Evolutionary conservation across 139 green algal species (phyloP), one percentile per base, ranked within the genome.

Genomic region (Tetratostichococcus sp.): DNA sequence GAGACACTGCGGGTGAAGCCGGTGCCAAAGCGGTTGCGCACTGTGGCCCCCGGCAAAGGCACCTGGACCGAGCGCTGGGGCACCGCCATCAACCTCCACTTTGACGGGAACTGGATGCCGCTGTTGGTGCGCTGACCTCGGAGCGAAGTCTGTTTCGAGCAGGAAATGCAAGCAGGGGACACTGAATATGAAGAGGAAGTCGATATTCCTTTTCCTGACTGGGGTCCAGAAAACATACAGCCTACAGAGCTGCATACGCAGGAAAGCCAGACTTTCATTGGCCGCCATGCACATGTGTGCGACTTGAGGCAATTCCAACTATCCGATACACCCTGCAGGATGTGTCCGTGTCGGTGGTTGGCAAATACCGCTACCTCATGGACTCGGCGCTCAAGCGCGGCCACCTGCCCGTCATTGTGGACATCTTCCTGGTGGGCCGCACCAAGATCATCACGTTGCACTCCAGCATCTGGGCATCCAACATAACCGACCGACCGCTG

Each of bases 351-450:
- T 91, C 92, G 62, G 84, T 92, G 30, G 92, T 97, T 43, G 92
- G 92, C 77, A 96, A 96, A 84, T 97, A 95, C 86, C 83, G 85
- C 35, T 95, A 97, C 86, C 73, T 81, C 33, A 85, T 94, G 79
- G 58, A 85, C 32, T 88, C 77, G 0, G 88, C 91, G 0, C 67
- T 83, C 17, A 80, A 92, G 73, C 83, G 88, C 42, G 72, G 80
- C 43, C 72, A 43, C 2, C 74, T 92, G 50, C 86, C 89, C 23
- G 70, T 94, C 66, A 82, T 96, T 25, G 86, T 96, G 43, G 91
- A 96, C 75, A 90, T 97, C 62, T 86, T 89, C 62, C 83, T 97
- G 74, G 88, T 90, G 4, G 86, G 81, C 0, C 81, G 89, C 35
- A 91, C 87, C 69, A 93, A 94, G 77, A 90, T 93, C 69, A 84